These are phyloP conservation scores for Parietaria judaica DNA, from an alignment of 306 rosid genomes.

Conservation along the genomic window DNA sequence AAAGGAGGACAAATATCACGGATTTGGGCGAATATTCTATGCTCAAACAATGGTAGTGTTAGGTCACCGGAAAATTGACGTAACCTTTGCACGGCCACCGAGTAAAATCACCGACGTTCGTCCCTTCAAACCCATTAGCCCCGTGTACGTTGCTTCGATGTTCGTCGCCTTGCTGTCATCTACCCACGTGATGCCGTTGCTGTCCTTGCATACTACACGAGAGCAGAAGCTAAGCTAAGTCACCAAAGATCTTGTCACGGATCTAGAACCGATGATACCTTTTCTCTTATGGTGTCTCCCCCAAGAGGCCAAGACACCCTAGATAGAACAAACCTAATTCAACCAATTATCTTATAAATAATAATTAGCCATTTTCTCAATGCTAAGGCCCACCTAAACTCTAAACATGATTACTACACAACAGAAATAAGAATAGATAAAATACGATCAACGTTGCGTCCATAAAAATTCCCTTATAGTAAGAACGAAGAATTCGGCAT, in stretches of 20 bases:
- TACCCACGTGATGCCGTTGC: constrained; percentile 22
- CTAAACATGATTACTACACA: too few species aligned
- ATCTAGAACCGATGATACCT: neutral
- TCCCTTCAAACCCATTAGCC: constrained; percentile 25
- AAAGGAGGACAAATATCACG: neutral
- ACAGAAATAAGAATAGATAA: too few species aligned
- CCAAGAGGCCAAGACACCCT: neutral
- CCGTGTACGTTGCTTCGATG: constrained; percentile 23
- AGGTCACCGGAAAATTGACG: neutral
- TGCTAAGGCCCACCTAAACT: too few species aligned
- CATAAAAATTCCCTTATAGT: too few species aligned
- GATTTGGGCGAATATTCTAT: neutral
- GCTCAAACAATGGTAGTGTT: neutral
- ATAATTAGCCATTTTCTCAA: too few species aligned
- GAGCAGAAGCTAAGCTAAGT: constrained; percentile 3
- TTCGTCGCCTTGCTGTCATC: constrained; percentile 31
- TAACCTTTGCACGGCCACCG: constrained; percentile 31
- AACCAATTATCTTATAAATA: too few species aligned
- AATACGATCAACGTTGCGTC: too few species aligned
- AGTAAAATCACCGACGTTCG: constrained; percentile 26
- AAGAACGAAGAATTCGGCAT: too few species aligned
- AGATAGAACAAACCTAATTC: too few species aligned
- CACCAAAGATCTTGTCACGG: neutral
- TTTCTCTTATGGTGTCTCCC: neutral
- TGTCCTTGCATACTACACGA: constrained; percentile 20